These are phyloP conservation scores for Tulasnella sp. DNA, from an alignment of 768 basidiomycete genomes.

Conservation along the genomic window DNA sequence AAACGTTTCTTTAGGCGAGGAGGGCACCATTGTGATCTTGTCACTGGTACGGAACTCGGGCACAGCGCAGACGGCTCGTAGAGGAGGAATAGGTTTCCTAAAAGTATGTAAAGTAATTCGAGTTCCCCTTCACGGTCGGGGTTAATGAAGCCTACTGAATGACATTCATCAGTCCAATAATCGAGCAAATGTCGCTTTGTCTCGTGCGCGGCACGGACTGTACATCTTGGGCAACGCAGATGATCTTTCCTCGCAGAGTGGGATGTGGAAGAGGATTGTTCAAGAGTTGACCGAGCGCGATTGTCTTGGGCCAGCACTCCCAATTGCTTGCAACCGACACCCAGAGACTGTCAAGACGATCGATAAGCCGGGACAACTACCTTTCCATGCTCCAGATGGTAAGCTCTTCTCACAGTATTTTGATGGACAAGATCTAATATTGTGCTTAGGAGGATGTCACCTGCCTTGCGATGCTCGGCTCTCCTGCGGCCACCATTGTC, in stretches of 20 bases:
- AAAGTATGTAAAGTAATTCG: conserved; percentile 35
- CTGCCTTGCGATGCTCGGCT: conserved; percentile 43
- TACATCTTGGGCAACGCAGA: conserved; percentile 60
- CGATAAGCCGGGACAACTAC: conserved; percentile 43
- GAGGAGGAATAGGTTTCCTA: conserved; percentile 53
- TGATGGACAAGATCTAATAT: neutral
- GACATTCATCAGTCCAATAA: conserved; percentile 44
- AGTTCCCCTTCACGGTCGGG: neutral
- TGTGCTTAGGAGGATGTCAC: conserved; percentile 46
- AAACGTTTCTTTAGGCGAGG: conserved; percentile 19
- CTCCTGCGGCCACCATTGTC: conserved; percentile 55
- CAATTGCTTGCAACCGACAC: conserved; percentile 49
- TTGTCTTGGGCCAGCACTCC: conserved; percentile 42
- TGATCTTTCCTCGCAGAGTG: conserved; percentile 25
- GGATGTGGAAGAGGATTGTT: conserved; percentile 49
- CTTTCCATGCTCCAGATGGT: conserved; percentile 48
- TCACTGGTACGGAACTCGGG: conserved; percentile 67
- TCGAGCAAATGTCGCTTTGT: conserved; percentile 55
- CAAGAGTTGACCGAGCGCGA: conserved; percentile 43
- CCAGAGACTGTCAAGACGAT: conserved; percentile 31
- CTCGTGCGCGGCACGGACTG: conserved; percentile 62
- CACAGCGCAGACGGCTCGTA: conserved; percentile 3
- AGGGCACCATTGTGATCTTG: conserved; percentile 52
- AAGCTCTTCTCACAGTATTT: conserved; percentile 6
- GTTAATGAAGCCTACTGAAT: too few relatives aligned